These are phyloP conservation scores for Elsinoe australis DNA, from an alignment of 2,329 filamentous ascomycete species.

Conservation along the genomic window DNA sequence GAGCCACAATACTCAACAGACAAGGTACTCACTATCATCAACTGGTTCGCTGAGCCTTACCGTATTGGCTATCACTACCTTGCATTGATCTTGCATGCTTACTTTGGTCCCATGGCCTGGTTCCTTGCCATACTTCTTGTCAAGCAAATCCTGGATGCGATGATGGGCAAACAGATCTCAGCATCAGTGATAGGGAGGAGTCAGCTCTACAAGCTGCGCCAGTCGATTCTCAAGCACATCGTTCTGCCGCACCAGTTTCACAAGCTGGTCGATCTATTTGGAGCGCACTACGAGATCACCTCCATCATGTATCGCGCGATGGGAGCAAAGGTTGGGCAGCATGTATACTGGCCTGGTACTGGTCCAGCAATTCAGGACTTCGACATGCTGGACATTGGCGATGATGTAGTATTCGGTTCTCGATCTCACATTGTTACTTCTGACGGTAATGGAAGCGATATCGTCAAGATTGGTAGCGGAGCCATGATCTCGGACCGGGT, in stretches of 20 bases:
- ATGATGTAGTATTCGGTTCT: constrained; percentile 54
- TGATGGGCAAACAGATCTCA: constrained; percentile 35
- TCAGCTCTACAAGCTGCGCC: constrained; percentile 39
- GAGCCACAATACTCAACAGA: constrained; percentile 31
- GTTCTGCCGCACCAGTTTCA: constrained; percentile 41
- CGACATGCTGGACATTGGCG: constrained; percentile 48
- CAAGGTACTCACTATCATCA: constrained; percentile 37
- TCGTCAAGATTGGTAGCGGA: constrained; percentile 41
- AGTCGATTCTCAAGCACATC: constrained; percentile 39
- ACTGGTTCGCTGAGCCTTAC: constrained; percentile 44
- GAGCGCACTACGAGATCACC: constrained; percentile 50
- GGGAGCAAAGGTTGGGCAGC: constrained; percentile 46
- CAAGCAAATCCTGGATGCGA: constrained; percentile 36
- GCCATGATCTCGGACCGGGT: constrained; percentile 53
- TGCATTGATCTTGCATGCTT: constrained; percentile 37
- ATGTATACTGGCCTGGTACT: constrained; percentile 52
- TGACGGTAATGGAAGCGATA: constrained; percentile 44
- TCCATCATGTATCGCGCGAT: constrained; percentile 45
- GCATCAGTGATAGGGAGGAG: constrained; percentile 29
- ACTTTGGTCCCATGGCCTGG: constrained; percentile 40
- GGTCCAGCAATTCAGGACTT: constrained; percentile 49
- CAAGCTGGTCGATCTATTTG: constrained; percentile 45
- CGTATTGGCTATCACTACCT: constrained; percentile 47
- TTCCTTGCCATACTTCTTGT: constrained; percentile 39
- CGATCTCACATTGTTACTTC: constrained; percentile 48